These are phyloP conservation scores for Neonectria faginata DNA, from an alignment of 2,329 filamentous ascomycete species.

Conservation along the genomic window DNA sequence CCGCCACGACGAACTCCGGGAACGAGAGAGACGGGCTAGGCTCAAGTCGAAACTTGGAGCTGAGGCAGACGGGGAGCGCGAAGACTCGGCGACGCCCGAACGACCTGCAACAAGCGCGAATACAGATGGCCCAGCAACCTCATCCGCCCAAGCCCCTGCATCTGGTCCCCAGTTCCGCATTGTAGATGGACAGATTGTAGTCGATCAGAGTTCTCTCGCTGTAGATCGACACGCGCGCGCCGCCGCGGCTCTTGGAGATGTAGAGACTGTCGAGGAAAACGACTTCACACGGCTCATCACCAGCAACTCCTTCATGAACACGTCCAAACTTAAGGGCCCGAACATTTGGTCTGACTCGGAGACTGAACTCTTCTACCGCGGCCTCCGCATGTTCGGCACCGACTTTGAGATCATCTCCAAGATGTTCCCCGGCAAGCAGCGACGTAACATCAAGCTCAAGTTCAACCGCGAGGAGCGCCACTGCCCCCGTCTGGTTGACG, in stretches of 20 bases:
- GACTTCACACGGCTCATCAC: conserved; percentile 81
- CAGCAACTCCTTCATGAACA: conserved; percentile 72
- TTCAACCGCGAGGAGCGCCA: conserved; percentile 83
- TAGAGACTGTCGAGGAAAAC: conserved; percentile 79
- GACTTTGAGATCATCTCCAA: conserved; percentile 84
- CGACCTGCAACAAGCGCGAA: conserved; percentile 33
- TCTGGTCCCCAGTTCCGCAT: conserved; percentile 69
- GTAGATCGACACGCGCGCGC: conserved; percentile 77
- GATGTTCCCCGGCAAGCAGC: conserved; percentile 78
- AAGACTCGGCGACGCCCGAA: conserved; percentile 40
- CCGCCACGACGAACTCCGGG: conserved; percentile 77
- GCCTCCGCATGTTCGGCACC: conserved; percentile 81
- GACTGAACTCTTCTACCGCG: conserved; percentile 81
- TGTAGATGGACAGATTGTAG: conserved; percentile 78
- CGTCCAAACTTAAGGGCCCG: conserved; percentile 70
- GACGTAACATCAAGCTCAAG: conserved; percentile 83
- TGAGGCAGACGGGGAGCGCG: conserved; percentile 42
- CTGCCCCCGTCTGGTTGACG: conserved; percentile 72
- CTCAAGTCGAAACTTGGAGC: conserved; percentile 48
- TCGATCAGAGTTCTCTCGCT: conserved; percentile 74
- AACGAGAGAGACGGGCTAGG: conserved; percentile 68
- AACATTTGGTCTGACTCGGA: conserved; percentile 78
- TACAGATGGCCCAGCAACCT: conserved; percentile 39
- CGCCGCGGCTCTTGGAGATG: conserved; percentile 60
- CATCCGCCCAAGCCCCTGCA: conserved; percentile 44